Base-by-base conservation (phyloP, 257 asterid species). In the Ajuga chamaepitys region DNA sequence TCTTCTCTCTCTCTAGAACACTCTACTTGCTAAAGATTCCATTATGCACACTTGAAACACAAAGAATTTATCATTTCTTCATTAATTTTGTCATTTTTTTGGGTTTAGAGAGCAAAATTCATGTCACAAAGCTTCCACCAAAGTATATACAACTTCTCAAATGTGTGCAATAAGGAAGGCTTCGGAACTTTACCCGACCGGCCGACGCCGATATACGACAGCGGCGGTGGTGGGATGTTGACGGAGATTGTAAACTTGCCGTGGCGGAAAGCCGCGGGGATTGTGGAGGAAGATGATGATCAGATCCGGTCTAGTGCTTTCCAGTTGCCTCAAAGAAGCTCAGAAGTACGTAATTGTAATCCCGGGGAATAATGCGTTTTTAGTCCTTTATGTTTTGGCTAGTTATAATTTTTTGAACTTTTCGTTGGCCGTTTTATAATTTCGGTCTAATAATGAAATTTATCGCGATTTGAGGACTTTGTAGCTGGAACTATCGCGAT, bases 301-400 rank as follows among this genome's bases (percentile, higher is more conserved):
- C 92, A 85, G 91, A 85, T 87, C 89, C 83, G 77, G 32, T 58
- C 74, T 16, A 57, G 66, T 64, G 58, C 67, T n/a, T 5, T 26
- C 22, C 10, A 74, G 30, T 16, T 81, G 81, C 82, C 78, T 20
- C 91, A 78, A 42, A 74, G 7, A 85, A 65, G 55, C 85, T 30
- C 37, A 30, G 37, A 30, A 4, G 37, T n/a, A n/a, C n/a, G n/a
- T n/a, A n/a, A n/a, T n/a, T n/a, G n/a, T n/a, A n/a, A n/a, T n/a
- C n/a, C n/a, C n/a, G n/a, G n/a, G n/a, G n/a, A n/a, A n/a, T n/a
- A n/a, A n/a, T n/a, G n/a, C n/a, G n/a, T n/a, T n/a, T n/a, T n/a
- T n/a, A n/a, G n/a, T n/a, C n/a, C n/a, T n/a, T n/a, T n/a, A n/a
- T n/a, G n/a, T n/a, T n/a, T n/a, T n/a, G n/a, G n/a, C n/a, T n/a